Evolutionary conservation across 768 basidiomycete genomes (phyloP).

Genomic region (Trametes coccinea): DNA sequence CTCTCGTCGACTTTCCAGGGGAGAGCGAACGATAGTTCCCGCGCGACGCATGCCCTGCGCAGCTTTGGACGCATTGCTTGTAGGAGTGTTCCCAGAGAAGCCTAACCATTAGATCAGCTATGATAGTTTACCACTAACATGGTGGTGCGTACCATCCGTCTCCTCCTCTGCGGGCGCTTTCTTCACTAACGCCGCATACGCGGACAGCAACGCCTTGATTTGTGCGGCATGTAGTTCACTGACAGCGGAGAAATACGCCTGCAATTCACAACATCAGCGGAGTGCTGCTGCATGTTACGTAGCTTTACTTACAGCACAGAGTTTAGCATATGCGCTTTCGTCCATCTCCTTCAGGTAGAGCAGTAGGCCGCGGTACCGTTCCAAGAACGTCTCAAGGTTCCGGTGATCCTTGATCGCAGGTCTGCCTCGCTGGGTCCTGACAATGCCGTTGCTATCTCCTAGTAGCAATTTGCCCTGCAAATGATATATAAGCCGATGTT

Average conservation of each 20-base stretch:
- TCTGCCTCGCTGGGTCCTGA: constrained; percentile 43
- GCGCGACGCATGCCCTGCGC: constrained; percentile 73
- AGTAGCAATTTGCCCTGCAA: constrained; percentile 66
- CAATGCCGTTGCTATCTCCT: constrained; percentile 60
- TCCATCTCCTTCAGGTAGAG: constrained; percentile 97
- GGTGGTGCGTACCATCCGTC: constrained; percentile 55
- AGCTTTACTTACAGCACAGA: constrained; percentile 73
- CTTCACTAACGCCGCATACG: constrained; percentile 60
- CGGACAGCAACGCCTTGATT: constrained; percentile 69
- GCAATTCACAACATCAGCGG: not conserved
- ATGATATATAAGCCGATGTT: not conserved
- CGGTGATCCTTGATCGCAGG: constrained; percentile 62
- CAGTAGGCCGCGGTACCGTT: constrained; percentile 85
- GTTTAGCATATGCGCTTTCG: constrained; percentile 78
- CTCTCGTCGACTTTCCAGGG: constrained; percentile 58
- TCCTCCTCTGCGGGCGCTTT: constrained; percentile 70
- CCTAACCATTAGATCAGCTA: constrained; percentile 9
- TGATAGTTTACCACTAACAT: too few relatives aligned
- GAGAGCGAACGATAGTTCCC: constrained; percentile 81
- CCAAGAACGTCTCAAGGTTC: constrained; percentile 79
- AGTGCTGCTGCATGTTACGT: not conserved
- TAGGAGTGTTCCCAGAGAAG: constrained; percentile 22
- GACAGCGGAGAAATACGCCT: constrained; percentile 90
- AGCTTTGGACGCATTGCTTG: constrained; percentile 42
- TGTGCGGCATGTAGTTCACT: constrained; percentile 83